Percentiles rank a stretch among this genome's conserved stretches.
Conservation (phyloP, 208 protist genomes). For the Leishmania gerbilli region DNA sequence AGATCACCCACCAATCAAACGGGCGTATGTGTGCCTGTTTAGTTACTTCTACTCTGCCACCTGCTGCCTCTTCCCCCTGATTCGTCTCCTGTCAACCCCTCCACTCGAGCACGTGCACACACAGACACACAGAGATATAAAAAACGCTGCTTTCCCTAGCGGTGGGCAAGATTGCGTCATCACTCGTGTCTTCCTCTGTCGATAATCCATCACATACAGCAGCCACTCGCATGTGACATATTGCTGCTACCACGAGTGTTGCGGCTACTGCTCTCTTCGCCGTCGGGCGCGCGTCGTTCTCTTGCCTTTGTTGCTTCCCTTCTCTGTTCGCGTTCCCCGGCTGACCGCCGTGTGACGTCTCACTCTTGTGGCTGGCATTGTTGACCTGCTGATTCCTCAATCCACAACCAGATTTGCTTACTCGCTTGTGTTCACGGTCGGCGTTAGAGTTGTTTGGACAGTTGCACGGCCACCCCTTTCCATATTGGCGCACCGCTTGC, state of each 20-base stretch:
- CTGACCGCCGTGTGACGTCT: too few species aligned
- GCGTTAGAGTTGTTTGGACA: too few species aligned
- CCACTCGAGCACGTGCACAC: background rate
- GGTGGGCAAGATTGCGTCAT: background rate
- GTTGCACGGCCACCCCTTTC: too few species aligned
- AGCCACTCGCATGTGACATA: background rate
- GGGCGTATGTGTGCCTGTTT: background rate
- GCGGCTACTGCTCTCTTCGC: background rate
- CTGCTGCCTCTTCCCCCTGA: background rate
- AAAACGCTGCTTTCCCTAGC: background rate
- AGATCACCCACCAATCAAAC: background rate
- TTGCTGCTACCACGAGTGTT: background rate
- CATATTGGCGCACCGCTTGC: too few species aligned
- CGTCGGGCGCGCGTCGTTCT: background rate
- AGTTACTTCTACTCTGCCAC: background rate
- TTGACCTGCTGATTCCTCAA: too few species aligned
- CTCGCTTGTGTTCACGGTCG: too few species aligned
- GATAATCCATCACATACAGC: background rate
- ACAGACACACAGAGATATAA: background rate
- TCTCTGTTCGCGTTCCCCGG: background rate
- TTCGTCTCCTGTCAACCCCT: background rate
- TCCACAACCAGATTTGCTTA: too few species aligned
- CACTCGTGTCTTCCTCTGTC: background rate
- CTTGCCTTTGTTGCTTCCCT: background rate
- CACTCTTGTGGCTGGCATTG: too few species aligned